Percentiles rank a stretch among this genome's conserved stretches.
Conservation (phyloP, 2,329 filamentous ascomycete genomes). For the Neofusicoccum umdonicola region DNA sequence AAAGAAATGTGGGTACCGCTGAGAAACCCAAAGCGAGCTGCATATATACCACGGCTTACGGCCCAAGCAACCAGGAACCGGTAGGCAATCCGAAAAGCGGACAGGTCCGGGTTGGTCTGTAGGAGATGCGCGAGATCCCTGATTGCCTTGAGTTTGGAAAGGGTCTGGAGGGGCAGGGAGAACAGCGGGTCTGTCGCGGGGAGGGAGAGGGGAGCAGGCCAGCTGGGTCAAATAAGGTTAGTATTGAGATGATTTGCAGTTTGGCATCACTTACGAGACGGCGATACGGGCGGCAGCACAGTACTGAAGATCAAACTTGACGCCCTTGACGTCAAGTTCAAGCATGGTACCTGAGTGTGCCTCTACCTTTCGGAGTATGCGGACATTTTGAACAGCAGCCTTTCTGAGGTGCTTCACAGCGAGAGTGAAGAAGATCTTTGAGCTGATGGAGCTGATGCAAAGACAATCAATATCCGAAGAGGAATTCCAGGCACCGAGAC, state of each 20-base stretch:
- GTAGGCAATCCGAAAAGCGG: constrained; percentile 58
- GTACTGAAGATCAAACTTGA: constrained; percentile 66
- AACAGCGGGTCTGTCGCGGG: constrained; percentile 55
- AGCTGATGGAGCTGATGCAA: constrained; percentile 61
- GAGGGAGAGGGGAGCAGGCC: constrained; percentile 39
- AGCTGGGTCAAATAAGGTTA: constrained; percentile 25
- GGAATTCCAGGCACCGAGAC: constrained; percentile 60
- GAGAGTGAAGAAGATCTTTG: constrained; percentile 61
- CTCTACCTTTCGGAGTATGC: constrained; percentile 57
- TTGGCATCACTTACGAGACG: constrained; percentile 40
- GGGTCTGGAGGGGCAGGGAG: constrained; percentile 53
- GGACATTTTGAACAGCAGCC: constrained; percentile 45
- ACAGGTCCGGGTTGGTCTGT: constrained; percentile 58
- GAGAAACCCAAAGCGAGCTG: constrained; percentile 63
- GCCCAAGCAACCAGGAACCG: constrained; percentile 64
- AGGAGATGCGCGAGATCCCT: constrained; percentile 62
- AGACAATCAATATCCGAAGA: constrained; percentile 65
- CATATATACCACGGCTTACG: constrained; percentile 60
- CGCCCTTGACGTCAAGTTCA: constrained; percentile 57
- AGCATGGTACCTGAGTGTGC: constrained; percentile 63
- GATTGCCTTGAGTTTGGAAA: constrained; percentile 63
- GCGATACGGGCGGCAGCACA: constrained; percentile 58
- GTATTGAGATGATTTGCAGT: not conserved
- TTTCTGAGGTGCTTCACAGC: constrained; percentile 55
- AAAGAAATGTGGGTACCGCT: constrained; percentile 64